A percentile compares a stretch with the other conserved stretches of the same genome.
Conservation (phyloP, 108 stramenopile species). For the Nitzschia sp. region DNA sequence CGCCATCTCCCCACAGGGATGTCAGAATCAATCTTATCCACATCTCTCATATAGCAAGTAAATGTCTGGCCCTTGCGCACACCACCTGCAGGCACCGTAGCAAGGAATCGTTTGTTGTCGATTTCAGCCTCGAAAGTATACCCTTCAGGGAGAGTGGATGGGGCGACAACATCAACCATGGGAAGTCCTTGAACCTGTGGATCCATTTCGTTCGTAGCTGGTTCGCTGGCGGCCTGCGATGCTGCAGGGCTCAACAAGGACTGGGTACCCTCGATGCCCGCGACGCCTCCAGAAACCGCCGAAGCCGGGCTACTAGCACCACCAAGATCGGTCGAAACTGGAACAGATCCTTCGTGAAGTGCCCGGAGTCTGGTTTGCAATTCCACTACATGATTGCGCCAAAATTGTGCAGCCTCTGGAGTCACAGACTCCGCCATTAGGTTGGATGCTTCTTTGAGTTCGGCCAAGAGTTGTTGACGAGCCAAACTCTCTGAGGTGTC, state of each 20-base stretch:
- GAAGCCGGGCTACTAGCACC: not conserved
- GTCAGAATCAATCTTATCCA: constrained; percentile 48
- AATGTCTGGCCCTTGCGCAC: constrained; percentile 73
- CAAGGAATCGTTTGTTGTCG: constrained; percentile 52
- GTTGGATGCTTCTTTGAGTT: constrained; percentile 67
- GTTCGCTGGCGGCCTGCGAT: not conserved
- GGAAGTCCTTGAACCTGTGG: constrained; percentile 21
- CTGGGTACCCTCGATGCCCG: not conserved
- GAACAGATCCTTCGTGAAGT: constrained; percentile 17
- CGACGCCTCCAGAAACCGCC: not conserved
- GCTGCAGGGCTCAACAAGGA: not conserved
- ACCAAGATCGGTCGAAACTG: not conserved
- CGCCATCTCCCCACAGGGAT: constrained; percentile 59
- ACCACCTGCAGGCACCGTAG: constrained; percentile 76
- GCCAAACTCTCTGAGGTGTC: constrained; percentile 47
- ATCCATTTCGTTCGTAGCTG: not conserved
- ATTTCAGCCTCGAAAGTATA: constrained; percentile 81
- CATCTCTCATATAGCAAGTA: constrained; percentile 61
- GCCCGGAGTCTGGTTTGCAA: constrained; percentile 55
- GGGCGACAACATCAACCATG: constrained; percentile 71
- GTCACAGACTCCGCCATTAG: constrained; percentile 68
- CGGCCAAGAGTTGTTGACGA: constrained; percentile 66
- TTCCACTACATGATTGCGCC: constrained; percentile 73
- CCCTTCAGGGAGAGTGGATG: constrained; percentile 77
- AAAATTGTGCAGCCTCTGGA: constrained; percentile 71